Evolutionary conservation across 2,329 filamentous ascomycete genomes (phyloP).

Genomic region (Saccharata proteae): DNA sequence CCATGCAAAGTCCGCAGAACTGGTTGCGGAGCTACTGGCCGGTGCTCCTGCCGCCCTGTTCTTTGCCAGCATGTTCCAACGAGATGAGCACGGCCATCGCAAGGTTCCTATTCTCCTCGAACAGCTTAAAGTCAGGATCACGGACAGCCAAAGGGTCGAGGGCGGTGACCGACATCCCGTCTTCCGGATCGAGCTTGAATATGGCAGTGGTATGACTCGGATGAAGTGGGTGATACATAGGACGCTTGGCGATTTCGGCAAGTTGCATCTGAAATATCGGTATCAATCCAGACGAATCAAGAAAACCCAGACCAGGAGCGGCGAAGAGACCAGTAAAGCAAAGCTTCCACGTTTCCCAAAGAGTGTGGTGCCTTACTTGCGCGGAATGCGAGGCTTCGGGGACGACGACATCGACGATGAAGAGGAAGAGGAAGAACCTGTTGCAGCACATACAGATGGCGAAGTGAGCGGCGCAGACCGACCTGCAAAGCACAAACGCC

Average conservation of each 20-base stretch:
- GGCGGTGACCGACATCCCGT: slow-evolving; percentile 59
- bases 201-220: slow-evolving; percentile 84
- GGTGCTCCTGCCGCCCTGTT: slow-evolving; percentile 89
- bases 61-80: slow-evolving; percentile 92
- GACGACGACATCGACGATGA: slow-evolving; percentile 55
- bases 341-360: slow-evolving; percentile 85
- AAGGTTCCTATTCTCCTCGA: slow-evolving; percentile 90
- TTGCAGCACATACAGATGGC: slow-evolving; percentile 43
- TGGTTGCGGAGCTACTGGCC: slow-evolving; percentile 89
- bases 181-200: slow-evolving; percentile 88
- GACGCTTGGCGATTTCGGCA: slow-evolving; percentile 79
- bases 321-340: slow-evolving; percentile 50
- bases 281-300: no score
- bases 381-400: slow-evolving; percentile 59
- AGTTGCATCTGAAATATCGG: slow-evolving; percentile 89
- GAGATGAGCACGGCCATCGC: slow-evolving; percentile 91
- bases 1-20: slow-evolving; percentile 86
- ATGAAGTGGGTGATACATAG: slow-evolving; percentile 95
- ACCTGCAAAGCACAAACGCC: slow-evolving; percentile 37
- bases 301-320: no score
- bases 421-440: slow-evolving; percentile 56
- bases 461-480: slow-evolving; percentile 59
- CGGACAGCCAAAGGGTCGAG: slow-evolving; percentile 57
- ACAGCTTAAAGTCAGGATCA: slow-evolving; percentile 80
- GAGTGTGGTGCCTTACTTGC: slow-evolving; percentile 79